Evolutionary conservation across 148 eudicot genomes (phyloP), one percentile per base, ranked within the genome.

Genomic region (Bassia scoparia): DNA sequence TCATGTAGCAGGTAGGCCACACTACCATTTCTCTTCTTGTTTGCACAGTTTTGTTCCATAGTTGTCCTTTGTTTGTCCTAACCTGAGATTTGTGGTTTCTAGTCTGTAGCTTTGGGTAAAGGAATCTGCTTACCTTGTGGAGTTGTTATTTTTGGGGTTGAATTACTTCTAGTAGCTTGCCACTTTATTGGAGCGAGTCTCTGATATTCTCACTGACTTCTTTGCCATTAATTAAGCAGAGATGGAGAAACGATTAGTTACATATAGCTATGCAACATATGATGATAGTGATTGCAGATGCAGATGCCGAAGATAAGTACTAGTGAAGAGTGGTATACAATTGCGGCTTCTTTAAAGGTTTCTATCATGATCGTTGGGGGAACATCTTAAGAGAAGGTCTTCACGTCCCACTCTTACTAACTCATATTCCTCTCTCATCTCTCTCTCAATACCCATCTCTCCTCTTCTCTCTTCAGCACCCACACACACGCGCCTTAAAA

Each of bases 201-300:
- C 20, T 26, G 7, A n/a, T n/a, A n/a, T n/a, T n/a, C n/a, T 49
- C 44, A 70, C 49, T 62, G 35, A 35, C 37, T 27, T 38, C 64
- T 53, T 62, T 71, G 24, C 75, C 43, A 74, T 71, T 37, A 48
- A 38, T 68, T 76, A 58, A 31, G 54, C 74, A 94, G 98, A 82
- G 93, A 86, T 80, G 92, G 98, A 27, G 97, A 95, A 77, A 78
- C 61, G 74, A 82, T 89, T 71, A 78, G 75, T 74, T 85, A 91
- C 59, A 46, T n/a, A 69, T 69, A 67, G 68, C 30, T 95, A 82
- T 75, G 87, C 88, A 29, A 74, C 34, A 54, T 95, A 97, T 84
- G 80, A 55, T 33, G 86, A 95, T 73, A 76, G 49, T 61, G 82
- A 81, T 37, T 95, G 98, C 80, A 48, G 71, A 74, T 95, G 98